Percentiles rank a stretch among this genome's conserved stretches.
Conservation (phyloP, 106 monocot species). For the Acorus calamus region DNA sequence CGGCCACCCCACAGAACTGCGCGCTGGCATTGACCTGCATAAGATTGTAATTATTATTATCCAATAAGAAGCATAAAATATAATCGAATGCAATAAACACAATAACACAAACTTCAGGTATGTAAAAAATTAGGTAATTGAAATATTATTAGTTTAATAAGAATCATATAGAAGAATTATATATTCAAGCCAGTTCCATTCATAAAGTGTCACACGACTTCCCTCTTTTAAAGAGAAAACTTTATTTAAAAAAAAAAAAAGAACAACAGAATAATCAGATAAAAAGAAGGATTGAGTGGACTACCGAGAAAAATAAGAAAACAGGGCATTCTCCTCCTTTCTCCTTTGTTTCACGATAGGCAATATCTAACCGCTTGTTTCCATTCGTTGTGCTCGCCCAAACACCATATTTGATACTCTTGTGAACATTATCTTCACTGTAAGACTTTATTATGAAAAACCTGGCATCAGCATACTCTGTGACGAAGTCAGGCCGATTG, state of each 20-base stretch:
- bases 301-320: slow-evolving; percentile 96
- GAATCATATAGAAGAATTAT: too few relatives aligned
- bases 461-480: slow-evolving; percentile 73
- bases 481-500: slow-evolving; percentile 51
- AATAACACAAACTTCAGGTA: too few relatives aligned
- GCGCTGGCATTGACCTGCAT: slow-evolving; percentile 65
- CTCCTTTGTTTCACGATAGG: slow-evolving; percentile 59
- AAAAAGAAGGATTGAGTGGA: background rate
- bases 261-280: background rate
- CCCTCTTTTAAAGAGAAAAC: too few relatives aligned
- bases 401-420: slow-evolving; percentile 89
- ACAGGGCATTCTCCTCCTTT: slow-evolving; percentile 47
- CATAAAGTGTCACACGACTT: too few relatives aligned
- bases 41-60: background rate
- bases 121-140: too few relatives aligned
- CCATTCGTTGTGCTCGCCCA: slow-evolving; percentile 96
- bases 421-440: slow-evolving; percentile 95
- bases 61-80: too few relatives aligned
- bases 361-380: slow-evolving; percentile 75
- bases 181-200: too few relatives aligned
- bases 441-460: slow-evolving; percentile 93
- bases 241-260: too few relatives aligned
- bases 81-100: too few relatives aligned
- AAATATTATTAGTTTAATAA: too few relatives aligned
- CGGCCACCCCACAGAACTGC: slow-evolving; percentile 90